These are phyloP conservation scores for Diaporthe sp. DNA, from an alignment of 2,329 filamentous ascomycete species.

Conservation along the genomic window DNA sequence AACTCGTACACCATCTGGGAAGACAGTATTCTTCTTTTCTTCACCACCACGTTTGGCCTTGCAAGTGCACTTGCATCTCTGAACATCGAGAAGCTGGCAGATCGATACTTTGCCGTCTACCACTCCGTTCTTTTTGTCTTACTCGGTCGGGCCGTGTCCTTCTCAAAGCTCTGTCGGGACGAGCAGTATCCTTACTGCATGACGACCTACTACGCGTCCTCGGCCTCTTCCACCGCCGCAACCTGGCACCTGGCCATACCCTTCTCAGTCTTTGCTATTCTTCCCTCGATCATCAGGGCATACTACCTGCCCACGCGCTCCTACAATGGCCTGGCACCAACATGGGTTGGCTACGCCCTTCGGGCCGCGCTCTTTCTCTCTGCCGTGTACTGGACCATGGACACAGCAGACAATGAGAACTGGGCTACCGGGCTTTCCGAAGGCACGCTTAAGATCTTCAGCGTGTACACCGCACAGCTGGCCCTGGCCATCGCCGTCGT, in stretches of 20 bases:
- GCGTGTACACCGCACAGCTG: slow-evolving; percentile 84
- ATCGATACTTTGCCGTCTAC: slow-evolving; percentile 83
- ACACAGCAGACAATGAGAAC: slow-evolving; percentile 87
- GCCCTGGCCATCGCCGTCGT: slow-evolving; percentile 84
- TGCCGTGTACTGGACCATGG: slow-evolving; percentile 88
- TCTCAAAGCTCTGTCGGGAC: slow-evolving; percentile 93
- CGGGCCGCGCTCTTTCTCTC: slow-evolving; percentile 81
- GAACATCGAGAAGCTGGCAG: slow-evolving; percentile 74
- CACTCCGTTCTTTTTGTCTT: slow-evolving; percentile 88
- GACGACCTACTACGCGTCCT: slow-evolving; percentile 95
- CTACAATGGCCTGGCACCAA: slow-evolving; percentile 86
- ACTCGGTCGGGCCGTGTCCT: slow-evolving; percentile 83
- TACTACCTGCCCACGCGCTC: slow-evolving; percentile 88
- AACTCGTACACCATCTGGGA: slow-evolving; percentile 99
- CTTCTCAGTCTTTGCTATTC: slow-evolving; percentile 76
- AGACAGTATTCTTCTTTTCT: slow-evolving; percentile 92
- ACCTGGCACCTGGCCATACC: slow-evolving; percentile 90
- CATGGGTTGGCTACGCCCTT: slow-evolving; percentile 87
- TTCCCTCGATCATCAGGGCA: slow-evolving; percentile 82
- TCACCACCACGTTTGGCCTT: slow-evolving; percentile 88
- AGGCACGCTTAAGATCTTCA: slow-evolving; percentile 77
- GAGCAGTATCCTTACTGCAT: slow-evolving; percentile 98
- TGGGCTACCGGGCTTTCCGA: slow-evolving; percentile 77
- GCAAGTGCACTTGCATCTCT: slow-evolving; percentile 82
- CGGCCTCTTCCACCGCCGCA: slow-evolving; percentile 91